A percentile compares a stretch with the other conserved stretches of the same genome.
Evolutionary conservation across 2,329 filamentous ascomycete species (phyloP).

Genomic region (Claviceps citrina): DNA sequence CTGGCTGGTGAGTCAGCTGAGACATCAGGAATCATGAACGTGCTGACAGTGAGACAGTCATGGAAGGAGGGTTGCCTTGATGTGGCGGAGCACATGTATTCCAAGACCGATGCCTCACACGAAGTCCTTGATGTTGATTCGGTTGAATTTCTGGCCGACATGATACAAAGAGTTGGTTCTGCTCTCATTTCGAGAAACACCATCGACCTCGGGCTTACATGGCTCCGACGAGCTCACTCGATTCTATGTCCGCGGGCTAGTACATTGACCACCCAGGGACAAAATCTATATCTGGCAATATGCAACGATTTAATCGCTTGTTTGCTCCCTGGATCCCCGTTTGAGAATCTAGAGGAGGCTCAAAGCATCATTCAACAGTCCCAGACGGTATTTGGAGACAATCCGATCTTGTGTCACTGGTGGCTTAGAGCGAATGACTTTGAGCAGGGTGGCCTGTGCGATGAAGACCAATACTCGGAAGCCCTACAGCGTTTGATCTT

Average conservation of each 20-base stretch:
- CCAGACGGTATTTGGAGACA: slow-evolving; percentile 46
- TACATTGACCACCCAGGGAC: slow-evolving; percentile 39
- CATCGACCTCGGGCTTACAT: slow-evolving; percentile 43
- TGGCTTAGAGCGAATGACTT: slow-evolving; percentile 49
- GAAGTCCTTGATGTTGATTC: slow-evolving; percentile 29
- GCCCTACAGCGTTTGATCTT: slow-evolving; percentile 48
- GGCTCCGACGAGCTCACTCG: slow-evolving; percentile 55
- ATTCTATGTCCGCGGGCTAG: slow-evolving; percentile 40
- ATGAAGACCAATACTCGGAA: slow-evolving; percentile 28
- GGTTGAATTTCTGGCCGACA: slow-evolving; percentile 48
- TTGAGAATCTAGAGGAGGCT: slow-evolving; percentile 34
- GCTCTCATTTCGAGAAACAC: slow-evolving; percentile 37
- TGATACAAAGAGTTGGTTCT: slow-evolving; percentile 59
- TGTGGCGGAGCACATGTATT: slow-evolving; percentile 64
- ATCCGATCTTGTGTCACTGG: slow-evolving; percentile 50
- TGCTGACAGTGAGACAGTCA: slow-evolving; percentile 32
- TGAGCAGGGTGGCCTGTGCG: slow-evolving; percentile 21
- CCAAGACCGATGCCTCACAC: slow-evolving; percentile 33
- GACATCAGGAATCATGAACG: background rate
- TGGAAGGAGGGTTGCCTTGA: slow-evolving; percentile 61
- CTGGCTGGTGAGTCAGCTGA: slow-evolving; percentile 38
- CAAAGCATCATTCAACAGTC: slow-evolving; percentile 43
- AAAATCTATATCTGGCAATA: slow-evolving; percentile 50
- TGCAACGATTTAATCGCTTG: slow-evolving; percentile 47
- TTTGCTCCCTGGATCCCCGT: slow-evolving; percentile 31